Conservation (phyloP, 768 basidiomycete species). For the Boletus barrowsii region DNA sequence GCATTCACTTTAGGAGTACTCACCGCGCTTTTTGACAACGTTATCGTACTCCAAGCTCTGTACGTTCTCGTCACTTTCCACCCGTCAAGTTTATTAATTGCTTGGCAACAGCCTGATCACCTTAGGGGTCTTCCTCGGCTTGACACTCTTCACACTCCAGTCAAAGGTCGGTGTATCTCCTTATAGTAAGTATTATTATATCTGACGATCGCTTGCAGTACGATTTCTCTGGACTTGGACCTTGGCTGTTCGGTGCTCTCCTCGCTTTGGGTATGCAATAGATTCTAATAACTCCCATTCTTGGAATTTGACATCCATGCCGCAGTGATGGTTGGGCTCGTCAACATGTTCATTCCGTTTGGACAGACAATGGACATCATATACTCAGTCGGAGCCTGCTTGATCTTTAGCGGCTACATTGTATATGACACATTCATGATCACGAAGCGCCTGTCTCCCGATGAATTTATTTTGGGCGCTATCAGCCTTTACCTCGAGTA, state of each 20-base stretch:
- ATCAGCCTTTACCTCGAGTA: conserved; percentile 94
- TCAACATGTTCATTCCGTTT: conserved; percentile 88
- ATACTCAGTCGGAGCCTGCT: conserved; percentile 71
- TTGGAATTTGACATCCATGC: conserved; percentile 1
- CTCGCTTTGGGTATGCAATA: conserved; percentile 64
- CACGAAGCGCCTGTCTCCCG: conserved; percentile 83
- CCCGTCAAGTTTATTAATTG: conserved; percentile 7
- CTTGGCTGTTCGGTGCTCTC: conserved; percentile 84
- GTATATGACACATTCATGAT: conserved; percentile 91
- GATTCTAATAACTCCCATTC: not conserved
- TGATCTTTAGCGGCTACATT: conserved; percentile 88
- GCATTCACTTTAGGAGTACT: conserved; percentile 87
- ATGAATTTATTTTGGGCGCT: conserved; percentile 89
- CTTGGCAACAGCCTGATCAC: conserved; percentile 65
- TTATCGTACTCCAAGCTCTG: conserved; percentile 83
- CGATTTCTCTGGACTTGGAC: conserved; percentile 91
- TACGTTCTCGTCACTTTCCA: conserved; percentile 35
- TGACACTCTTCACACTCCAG: conserved; percentile 93
- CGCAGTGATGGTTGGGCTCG: conserved; percentile 74
- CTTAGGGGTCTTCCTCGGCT: conserved; percentile 85
- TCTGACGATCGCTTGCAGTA: conserved; percentile 47
- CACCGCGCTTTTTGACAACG: conserved; percentile 69
- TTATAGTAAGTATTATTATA: not conserved
- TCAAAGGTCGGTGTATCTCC: conserved; percentile 60
- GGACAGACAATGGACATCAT: conserved; percentile 75